Conservation (phyloP, 176 grass and related monocot genomes). For the Triticum timopheevii region DNA sequence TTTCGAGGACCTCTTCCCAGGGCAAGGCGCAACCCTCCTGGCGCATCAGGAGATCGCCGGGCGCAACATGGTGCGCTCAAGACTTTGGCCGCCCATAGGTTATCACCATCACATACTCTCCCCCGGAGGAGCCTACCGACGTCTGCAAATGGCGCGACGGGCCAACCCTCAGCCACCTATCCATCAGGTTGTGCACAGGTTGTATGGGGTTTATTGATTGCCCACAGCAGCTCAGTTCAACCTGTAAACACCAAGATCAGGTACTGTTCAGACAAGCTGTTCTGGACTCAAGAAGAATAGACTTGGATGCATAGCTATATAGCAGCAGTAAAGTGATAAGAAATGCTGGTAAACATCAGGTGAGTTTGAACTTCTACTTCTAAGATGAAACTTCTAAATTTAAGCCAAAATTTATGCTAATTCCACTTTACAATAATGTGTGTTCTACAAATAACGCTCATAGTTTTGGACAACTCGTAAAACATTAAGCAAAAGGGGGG, state of each 20-base stretch:
- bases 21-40: not conserved
- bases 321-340: constrained; percentile 2
- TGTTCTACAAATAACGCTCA: not conserved
- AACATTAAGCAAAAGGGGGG: not conserved
- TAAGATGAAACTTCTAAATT: not conserved
- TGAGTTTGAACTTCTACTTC: constrained; percentile 4
- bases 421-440: not conserved
- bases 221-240: constrained; percentile 73
- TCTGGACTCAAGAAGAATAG: not conserved
- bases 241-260: constrained; percentile 36
- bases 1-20: not conserved
- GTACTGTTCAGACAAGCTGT: constrained; percentile 9
- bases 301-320: not conserved
- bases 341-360: not conserved
- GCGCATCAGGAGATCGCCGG: not conserved
- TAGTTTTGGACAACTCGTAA: not conserved
- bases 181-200: constrained; percentile 58
- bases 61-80: not conserved
- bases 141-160: constrained; percentile 45
- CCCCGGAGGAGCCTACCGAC: constrained; percentile 53
- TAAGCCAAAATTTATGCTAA: not conserved
- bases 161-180: constrained; percentile 53
- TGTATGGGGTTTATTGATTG: constrained; percentile 53
- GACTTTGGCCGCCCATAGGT: constrained; percentile 48
- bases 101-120: constrained; percentile 77